phyloP scores from a whole-genome alignment of 805 yeast genomes.

The Hanseniaspora taiwanica region DNA sequence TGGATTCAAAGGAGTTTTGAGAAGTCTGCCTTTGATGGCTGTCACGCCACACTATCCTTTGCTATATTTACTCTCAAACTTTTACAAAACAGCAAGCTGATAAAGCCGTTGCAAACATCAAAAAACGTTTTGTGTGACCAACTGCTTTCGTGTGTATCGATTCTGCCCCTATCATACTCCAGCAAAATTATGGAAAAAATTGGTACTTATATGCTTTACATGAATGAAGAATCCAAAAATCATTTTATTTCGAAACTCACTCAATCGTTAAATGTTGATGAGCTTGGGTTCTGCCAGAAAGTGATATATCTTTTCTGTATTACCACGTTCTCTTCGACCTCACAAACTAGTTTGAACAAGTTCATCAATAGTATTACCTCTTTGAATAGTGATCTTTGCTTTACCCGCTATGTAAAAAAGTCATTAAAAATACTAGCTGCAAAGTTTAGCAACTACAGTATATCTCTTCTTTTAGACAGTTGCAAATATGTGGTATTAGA shows the following conservation, averaged over 20 bases:
- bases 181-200: conserved; percentile 6
- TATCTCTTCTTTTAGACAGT: background rate
- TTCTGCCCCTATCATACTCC: conserved; percentile 7
- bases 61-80: conserved; percentile 23
- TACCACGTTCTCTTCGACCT: conserved; percentile 14
- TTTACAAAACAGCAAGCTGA: conserved; percentile 16
- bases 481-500: background rate
- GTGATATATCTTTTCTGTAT: conserved; percentile 4
- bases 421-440: background rate
- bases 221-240: conserved; percentile 17
- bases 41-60: conserved; percentile 20
- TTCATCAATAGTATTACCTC: conserved; percentile 10
- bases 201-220: conserved; percentile 10
- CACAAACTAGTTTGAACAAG: conserved; percentile 13
- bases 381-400: conserved; percentile 8
- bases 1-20: conserved; percentile 32
- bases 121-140: conserved; percentile 17
- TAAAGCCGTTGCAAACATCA: conserved; percentile 13
- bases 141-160: conserved; percentile 10
- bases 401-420: conserved; percentile 10
- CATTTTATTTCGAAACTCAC: conserved; percentile 19
- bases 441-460: background rate
- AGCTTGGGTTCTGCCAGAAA: background rate
- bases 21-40: conserved; percentile 30
- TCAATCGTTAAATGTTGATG: conserved; percentile 11